phyloP scores from a whole-genome alignment of 1,139 yeast genomes.

The Pichia sp. region DNA sequence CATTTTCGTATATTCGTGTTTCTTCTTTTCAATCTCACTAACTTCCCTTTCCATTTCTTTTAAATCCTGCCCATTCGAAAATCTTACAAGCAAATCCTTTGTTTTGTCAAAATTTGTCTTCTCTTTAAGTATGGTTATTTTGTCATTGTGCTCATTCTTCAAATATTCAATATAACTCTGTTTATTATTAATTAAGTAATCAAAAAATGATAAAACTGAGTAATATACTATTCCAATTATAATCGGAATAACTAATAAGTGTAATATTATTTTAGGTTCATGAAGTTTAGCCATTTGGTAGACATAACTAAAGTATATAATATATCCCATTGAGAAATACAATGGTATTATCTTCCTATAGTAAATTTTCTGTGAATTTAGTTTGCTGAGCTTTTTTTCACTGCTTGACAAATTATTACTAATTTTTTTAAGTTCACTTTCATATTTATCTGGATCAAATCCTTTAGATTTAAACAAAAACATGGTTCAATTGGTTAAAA shows the following conservation, averaged over 20 bases:
- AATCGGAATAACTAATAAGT: slow-evolving; percentile 32
- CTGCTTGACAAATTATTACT: slow-evolving; percentile 35
- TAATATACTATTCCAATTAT: slow-evolving; percentile 24
- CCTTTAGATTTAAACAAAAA: slow-evolving; percentile 25
- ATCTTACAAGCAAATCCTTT: slow-evolving; percentile 62
- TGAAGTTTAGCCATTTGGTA: slow-evolving; percentile 16
- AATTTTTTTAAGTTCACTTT: slow-evolving; percentile 41
- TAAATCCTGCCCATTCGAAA: slow-evolving; percentile 39
- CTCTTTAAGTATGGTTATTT: slow-evolving; percentile 70
- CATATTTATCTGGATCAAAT: slow-evolving; percentile 47
- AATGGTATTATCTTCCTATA: slow-evolving; percentile 20
- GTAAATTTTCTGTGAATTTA: slow-evolving; percentile 23
- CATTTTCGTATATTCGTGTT: slow-evolving; percentile 25
- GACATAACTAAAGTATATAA: slow-evolving; percentile 27
- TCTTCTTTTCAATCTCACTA: slow-evolving; percentile 23
- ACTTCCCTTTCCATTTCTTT: slow-evolving; percentile 26
- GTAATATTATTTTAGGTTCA: slow-evolving; percentile 1
- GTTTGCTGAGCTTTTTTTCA: slow-evolving; percentile 32
- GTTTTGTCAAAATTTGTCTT: slow-evolving; percentile 76
- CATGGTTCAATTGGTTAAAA: slow-evolving; percentile 3
- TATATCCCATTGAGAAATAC: slow-evolving; percentile 33
- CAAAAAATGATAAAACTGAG: slow-evolving; percentile 27
- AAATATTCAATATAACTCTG: slow-evolving; percentile 33
- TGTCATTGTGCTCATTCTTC: slow-evolving; percentile 47
- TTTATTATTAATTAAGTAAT: slow-evolving; percentile 23